Percentiles rank a stretch among this genome's conserved stretches.
Conservation (phyloP, 73 alveolate species). For the Paramecium bursaria region DNA sequence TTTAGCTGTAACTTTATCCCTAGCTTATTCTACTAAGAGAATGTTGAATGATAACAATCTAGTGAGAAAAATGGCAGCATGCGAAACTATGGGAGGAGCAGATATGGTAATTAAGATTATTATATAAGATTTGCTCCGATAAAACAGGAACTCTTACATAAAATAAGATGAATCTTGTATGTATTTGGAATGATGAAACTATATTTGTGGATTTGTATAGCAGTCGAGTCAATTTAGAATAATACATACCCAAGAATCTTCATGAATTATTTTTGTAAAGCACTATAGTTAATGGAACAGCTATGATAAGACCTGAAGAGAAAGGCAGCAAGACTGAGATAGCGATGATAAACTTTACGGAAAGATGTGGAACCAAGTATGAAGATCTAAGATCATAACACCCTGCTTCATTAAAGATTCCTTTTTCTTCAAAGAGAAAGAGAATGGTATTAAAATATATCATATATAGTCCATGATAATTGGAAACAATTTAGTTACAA, state of each 20-base stretch:
- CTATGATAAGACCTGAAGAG: conserved; percentile 54
- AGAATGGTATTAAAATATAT: conserved; percentile 78
- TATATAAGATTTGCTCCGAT: no score
- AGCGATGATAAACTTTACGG: conserved; percentile 71
- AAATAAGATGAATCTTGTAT: conserved; percentile 62
- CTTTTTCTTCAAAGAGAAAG: conserved; percentile 81
- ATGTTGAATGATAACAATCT: conserved; percentile 81
- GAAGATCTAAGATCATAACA: conserved; percentile 41
- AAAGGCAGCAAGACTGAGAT: conserved; percentile 82
- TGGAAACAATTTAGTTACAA: conserved; percentile 73
- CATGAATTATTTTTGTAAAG: conserved; percentile 44
- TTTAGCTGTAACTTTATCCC: conserved; percentile 78
- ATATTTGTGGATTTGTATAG: conserved; percentile 50
- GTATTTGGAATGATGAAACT: conserved; percentile 58
- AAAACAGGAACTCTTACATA: conserved; percentile 93
- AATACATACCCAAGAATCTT: conserved; percentile 7
- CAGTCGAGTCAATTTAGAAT: conserved; percentile 10
- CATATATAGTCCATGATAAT: conserved; percentile 69
- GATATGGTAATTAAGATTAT: no score
- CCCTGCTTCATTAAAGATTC: conserved; percentile 63
- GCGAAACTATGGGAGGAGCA: conserved; percentile 97
- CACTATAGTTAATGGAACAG: conserved; percentile 61
- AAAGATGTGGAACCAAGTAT: conserved; percentile 53
- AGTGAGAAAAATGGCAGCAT: conserved; percentile 83
- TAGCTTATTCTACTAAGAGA: conserved; percentile 82